Percentiles rank a stretch among this genome's conserved stretches.
Evolutionary conservation across 75 land plant species (phyloP).

Genomic region (Larix kaempferi): DNA sequence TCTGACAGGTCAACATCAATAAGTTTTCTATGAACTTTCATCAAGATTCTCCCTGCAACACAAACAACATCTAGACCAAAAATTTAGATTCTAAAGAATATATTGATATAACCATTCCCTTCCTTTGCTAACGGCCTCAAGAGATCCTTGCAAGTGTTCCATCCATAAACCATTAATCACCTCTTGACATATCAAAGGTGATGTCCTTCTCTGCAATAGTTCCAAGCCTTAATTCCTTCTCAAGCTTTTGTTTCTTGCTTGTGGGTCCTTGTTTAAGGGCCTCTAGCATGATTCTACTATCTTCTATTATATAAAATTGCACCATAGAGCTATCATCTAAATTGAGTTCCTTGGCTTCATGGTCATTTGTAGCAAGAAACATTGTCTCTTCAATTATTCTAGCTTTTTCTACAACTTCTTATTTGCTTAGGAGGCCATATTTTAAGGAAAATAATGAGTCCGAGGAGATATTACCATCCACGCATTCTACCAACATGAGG

Average conservation of each 20-base stretch:
- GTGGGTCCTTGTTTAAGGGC: conserved; percentile 67
- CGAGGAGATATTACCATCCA: conserved; percentile 56
- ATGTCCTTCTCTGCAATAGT: too few species aligned
- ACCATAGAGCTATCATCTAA: conserved; percentile 75
- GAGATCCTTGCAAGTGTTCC: conserved; percentile 64
- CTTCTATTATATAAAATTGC: conserved; percentile 90
- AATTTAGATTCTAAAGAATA: conserved; percentile 84
- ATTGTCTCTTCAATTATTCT: conserved; percentile 58
- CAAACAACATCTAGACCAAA: conserved; percentile 85
- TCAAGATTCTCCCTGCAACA: conserved; percentile 67
- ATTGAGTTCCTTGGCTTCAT: too few species aligned
- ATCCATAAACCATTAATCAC: conserved; percentile 64
- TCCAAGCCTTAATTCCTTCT: too few species aligned
- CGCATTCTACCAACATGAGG: conserved; percentile 56
- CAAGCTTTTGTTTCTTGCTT: too few species aligned
- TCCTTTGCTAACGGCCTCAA: conserved; percentile 53
- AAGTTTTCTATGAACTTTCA: conserved; percentile 50
- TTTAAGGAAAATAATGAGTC: conserved; percentile 62
- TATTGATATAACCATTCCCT: too few species aligned
- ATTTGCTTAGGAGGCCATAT: conserved; percentile 56
- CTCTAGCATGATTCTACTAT: conserved; percentile 79
- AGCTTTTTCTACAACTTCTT: conserved; percentile 68
- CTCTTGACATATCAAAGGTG: conserved; percentile 78
- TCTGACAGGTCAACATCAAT: conserved; percentile 89
- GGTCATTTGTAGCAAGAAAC: conserved; percentile 56